Evolutionary conservation across 805 yeast species (phyloP), one percentile per base, ranked within the genome.

Genomic region (Hanseniaspora lindneri): DNA sequence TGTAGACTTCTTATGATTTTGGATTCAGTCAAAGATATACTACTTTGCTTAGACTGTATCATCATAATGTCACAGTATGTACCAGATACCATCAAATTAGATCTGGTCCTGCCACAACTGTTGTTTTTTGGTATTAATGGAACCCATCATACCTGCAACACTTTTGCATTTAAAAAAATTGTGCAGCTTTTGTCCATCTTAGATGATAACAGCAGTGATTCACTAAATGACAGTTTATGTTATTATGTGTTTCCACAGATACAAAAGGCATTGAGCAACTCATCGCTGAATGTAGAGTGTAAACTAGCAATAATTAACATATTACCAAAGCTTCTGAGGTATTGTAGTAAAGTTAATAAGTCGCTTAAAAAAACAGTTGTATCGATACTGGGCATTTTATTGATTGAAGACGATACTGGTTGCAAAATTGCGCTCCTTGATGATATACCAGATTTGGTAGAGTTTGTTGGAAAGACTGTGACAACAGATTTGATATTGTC

Each of bases 401-500:
- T 92, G 40, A 83, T 94, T 0, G 96, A 87, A 58, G 65, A 70
- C 4, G 77, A 74, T 49, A 62, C 80, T 0, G 66, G 69, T 43
- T 95, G 88, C 0, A 77, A 82, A 51, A 73, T 83, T 33, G 72
- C 92, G 0, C 63, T 92, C 8, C 66, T 92, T 41, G 66, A 72
- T 37, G 77, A 83, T 52, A 80, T 88, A n/a, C 66, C 82, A 7
- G 83, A 87, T 0, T 62, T 92, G 3, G 85, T 96, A 56, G 70
- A 79, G 9, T 83, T 82, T 51, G 79, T 92, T 59, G 96, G 96
- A 0, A 77, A 80, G 49, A 94, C 85, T 48, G 83, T 79, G 55
- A 82, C 96, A 0, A 88, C 84, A 58, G 97, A 92, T 60, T 69
- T 92, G 35, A 78, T 92, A 20, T 65, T 92, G 41, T 87, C 95